phyloP scores from a whole-genome alignment of 2,329 filamentous ascomycete species.

The Penicillium olsonii region DNA sequence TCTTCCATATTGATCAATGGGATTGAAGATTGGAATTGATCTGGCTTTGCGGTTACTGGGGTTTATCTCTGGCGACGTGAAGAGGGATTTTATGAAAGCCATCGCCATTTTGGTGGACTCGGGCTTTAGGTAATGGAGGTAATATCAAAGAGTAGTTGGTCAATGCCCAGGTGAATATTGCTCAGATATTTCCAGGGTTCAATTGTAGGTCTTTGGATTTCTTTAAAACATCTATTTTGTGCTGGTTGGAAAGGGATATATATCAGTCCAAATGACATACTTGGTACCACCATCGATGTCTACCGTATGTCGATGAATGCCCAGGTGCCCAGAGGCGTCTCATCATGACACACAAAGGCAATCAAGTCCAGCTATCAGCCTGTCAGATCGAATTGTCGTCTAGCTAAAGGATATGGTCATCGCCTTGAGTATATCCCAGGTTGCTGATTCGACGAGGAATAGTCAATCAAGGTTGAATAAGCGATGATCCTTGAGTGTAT shows the following conservation, averaged over 20 bases:
- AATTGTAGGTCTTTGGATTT: not conserved
- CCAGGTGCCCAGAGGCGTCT: not conserved
- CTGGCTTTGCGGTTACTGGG: slow-evolving; percentile 81
- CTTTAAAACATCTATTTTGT: not conserved
- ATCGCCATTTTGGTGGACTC: slow-evolving; percentile 17
- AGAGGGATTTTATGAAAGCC: slow-evolving; percentile 30
- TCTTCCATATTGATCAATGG: slow-evolving; percentile 75
- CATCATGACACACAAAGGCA: slow-evolving; percentile 16
- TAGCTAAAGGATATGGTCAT: not conserved
- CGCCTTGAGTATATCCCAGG: slow-evolving; percentile 13
- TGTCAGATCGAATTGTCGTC: slow-evolving; percentile 1
- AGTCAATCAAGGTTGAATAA: not conserved
- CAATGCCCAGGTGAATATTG: not conserved
- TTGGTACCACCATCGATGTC: not conserved
- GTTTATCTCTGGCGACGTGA: slow-evolving; percentile 69
- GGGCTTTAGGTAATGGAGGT: not conserved
- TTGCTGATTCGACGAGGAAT: slow-evolving; percentile 18
- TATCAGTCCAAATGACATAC: not conserved
- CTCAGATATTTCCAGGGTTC: not conserved
- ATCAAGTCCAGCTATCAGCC: slow-evolving; percentile 7
- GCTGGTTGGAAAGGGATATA: not conserved
- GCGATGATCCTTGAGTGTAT: not conserved
- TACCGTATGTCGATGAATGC: slow-evolving; percentile 13
- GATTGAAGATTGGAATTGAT: slow-evolving; percentile 77
- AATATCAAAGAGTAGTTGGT: not conserved